Percentiles rank a stretch among this genome's conserved stretches.
phyloP scores from a whole-genome alignment of 2,329 filamentous ascomycete genomes.

The Thielaviopsis cerberus region DNA sequence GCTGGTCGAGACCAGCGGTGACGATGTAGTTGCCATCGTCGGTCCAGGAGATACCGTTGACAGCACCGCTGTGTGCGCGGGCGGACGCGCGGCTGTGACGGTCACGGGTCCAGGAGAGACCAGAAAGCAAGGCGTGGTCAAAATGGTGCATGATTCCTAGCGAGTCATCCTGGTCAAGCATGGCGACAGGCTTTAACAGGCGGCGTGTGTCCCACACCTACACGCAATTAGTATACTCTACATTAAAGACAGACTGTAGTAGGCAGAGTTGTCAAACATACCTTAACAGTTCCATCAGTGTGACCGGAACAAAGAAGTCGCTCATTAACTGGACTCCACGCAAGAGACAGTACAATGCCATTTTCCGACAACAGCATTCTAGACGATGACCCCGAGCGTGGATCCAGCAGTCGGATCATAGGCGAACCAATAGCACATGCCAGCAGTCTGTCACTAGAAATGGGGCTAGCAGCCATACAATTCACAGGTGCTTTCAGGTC shows the following conservation, averaged over 20 bases:
- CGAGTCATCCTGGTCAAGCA: slow-evolving; percentile 70
- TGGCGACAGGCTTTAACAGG: slow-evolving; percentile 54
- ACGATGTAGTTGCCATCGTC: slow-evolving; percentile 60
- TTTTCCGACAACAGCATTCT: slow-evolving; percentile 53
- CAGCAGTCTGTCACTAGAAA: slow-evolving; percentile 57
- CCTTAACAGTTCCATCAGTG: slow-evolving; percentile 54
- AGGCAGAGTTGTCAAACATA: neutral
- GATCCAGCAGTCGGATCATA: slow-evolving; percentile 65
- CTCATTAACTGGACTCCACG: slow-evolving; percentile 68
- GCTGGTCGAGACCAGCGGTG: slow-evolving; percentile 64
- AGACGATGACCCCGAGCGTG: slow-evolving; percentile 20
- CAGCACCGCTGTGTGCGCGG: slow-evolving; percentile 59
- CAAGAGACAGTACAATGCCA: slow-evolving; percentile 46
- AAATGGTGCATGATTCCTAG: slow-evolving; percentile 40
- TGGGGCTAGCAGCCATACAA: slow-evolving; percentile 57
- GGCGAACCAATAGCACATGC: slow-evolving; percentile 79
- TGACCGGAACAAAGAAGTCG: slow-evolving; percentile 69
- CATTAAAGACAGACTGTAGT: no score
- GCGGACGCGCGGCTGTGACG: slow-evolving; percentile 30
- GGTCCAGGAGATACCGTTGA: slow-evolving; percentile 74
- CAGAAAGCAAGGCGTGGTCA: slow-evolving; percentile 19
- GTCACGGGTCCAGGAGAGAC: slow-evolving; percentile 17
- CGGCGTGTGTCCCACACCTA: slow-evolving; percentile 77
- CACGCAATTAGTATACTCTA: neutral
- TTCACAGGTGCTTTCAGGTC: slow-evolving; percentile 51